phyloP scores from a whole-genome alignment of 2,329 filamentous ascomycete species.

The Chalaropsis thielavioides region DNA sequence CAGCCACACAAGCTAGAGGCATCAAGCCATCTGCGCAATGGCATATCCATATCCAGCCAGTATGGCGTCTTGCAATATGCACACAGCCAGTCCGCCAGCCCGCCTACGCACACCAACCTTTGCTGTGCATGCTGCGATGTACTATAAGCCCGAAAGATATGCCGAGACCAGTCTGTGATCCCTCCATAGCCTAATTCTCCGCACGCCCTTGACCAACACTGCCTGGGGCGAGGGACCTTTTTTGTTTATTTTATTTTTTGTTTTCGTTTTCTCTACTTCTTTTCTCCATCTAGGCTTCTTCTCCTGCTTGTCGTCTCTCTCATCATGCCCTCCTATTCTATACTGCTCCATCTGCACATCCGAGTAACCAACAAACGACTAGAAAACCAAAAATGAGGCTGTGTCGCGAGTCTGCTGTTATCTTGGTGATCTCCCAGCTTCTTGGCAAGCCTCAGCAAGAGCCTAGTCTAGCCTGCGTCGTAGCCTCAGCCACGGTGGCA shows the following conservation, averaged over 20 bases:
- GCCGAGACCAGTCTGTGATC: background rate
- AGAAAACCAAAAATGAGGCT: background rate
- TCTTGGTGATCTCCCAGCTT: background rate
- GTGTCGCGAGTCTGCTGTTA: background rate
- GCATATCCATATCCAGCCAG: background rate
- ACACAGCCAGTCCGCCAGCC: background rate
- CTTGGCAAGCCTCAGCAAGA: background rate
- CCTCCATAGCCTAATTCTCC: conserved; percentile 3
- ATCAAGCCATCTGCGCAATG: background rate
- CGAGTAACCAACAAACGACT: background rate
- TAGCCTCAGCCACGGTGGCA: background rate
- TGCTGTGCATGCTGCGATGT: background rate
- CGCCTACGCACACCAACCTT: too few species aligned
- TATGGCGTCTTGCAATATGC: background rate
- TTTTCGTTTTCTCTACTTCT: background rate
- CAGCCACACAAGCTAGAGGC: too few species aligned
- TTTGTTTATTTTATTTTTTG: background rate
- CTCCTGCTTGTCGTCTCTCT: background rate
- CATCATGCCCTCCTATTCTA: background rate
- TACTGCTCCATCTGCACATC: background rate
- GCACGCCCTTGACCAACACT: background rate
- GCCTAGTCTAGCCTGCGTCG: too few species aligned
- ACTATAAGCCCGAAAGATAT: conserved; percentile 4
- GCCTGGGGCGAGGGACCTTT: background rate
- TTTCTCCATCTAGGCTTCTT: background rate